Percentiles rank a stretch among this genome's conserved stretches.
phyloP scores from a whole-genome alignment of 2,329 filamentous ascomycete species.

The Pyricularia sp. region DNA sequence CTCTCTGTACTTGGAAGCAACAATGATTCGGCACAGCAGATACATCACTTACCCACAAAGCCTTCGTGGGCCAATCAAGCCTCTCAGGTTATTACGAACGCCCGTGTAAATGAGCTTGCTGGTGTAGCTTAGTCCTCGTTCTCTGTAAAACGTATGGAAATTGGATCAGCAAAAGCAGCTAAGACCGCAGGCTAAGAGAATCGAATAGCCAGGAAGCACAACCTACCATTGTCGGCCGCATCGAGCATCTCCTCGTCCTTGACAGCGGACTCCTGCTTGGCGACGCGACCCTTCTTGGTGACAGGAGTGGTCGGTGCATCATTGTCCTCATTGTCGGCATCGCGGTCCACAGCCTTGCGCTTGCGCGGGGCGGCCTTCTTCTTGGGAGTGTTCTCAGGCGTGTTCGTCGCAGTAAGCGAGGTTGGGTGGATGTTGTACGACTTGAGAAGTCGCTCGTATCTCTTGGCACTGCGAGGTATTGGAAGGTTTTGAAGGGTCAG shows the following conservation, averaged over 20 bases:
- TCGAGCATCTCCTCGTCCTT: background rate
- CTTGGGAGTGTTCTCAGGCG: background rate
- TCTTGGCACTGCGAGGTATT: conserved; percentile 44
- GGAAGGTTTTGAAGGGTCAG: background rate
- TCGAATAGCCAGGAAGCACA: background rate
- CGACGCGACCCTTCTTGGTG: background rate
- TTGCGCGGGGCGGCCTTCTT: background rate
- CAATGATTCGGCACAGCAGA: background rate
- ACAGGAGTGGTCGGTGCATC: background rate
- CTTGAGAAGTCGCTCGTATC: conserved; percentile 49
- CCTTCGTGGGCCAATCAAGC: background rate
- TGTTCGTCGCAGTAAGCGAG: background rate
- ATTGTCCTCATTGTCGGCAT: background rate
- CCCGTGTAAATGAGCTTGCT: background rate
- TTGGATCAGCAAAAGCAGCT: background rate
- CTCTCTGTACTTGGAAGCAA: background rate
- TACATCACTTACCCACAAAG: background rate
- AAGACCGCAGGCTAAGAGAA: background rate
- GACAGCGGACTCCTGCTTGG: background rate
- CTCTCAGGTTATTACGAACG: background rate
- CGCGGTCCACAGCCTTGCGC: background rate
- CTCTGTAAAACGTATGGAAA: background rate
- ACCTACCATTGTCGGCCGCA: background rate
- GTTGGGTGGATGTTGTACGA: conserved; percentile 11
- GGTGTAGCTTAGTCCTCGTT: background rate